These are phyloP conservation scores for Tothia fuscella DNA, from an alignment of 2,329 filamentous ascomycete species.

Conservation along the genomic window DNA sequence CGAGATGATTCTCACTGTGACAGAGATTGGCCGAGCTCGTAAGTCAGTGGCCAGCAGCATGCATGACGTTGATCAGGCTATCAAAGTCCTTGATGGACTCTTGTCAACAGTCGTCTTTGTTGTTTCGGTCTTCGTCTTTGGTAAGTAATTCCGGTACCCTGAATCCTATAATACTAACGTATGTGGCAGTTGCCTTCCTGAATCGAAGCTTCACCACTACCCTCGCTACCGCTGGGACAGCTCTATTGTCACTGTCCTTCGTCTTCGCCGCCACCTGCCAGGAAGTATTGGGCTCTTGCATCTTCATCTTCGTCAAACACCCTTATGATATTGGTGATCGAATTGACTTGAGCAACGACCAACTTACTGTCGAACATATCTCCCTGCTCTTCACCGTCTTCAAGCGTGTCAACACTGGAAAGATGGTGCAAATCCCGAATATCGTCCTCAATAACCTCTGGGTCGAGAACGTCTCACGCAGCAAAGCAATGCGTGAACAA, in stretches of 20 bases:
- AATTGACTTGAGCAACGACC: slow-evolving; percentile 60
- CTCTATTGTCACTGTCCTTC: slow-evolving; percentile 90
- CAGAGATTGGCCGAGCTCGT: slow-evolving; percentile 72
- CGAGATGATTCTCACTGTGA: slow-evolving; percentile 83
- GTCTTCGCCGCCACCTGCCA: slow-evolving; percentile 86
- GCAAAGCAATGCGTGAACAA: slow-evolving; percentile 81
- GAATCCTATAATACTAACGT: slow-evolving; percentile 13
- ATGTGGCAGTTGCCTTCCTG: slow-evolving; percentile 61
- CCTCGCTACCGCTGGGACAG: slow-evolving; percentile 79
- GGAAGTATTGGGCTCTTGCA: slow-evolving; percentile 94
- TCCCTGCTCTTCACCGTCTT: slow-evolving; percentile 90
- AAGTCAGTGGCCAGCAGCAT: slow-evolving; percentile 86
- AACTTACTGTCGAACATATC: slow-evolving; percentile 82
- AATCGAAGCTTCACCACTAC: slow-evolving; percentile 76
- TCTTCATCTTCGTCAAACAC: slow-evolving; percentile 98
- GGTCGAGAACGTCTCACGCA: slow-evolving; percentile 88
- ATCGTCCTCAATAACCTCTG: slow-evolving; percentile 85
- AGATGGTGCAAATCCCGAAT: slow-evolving; percentile 75
- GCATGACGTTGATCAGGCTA: slow-evolving; percentile 94
- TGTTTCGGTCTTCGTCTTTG: slow-evolving; percentile 71
- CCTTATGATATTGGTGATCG: slow-evolving; percentile 93
- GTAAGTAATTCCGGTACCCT: slow-evolving; percentile 33
- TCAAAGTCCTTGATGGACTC: slow-evolving; percentile 79
- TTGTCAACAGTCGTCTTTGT: slow-evolving; percentile 71
- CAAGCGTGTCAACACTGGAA: slow-evolving; percentile 68